Evolutionary conservation across 2,329 filamentous ascomycete genomes (phyloP).

Genomic region (Mycosphaerella sp.): DNA sequence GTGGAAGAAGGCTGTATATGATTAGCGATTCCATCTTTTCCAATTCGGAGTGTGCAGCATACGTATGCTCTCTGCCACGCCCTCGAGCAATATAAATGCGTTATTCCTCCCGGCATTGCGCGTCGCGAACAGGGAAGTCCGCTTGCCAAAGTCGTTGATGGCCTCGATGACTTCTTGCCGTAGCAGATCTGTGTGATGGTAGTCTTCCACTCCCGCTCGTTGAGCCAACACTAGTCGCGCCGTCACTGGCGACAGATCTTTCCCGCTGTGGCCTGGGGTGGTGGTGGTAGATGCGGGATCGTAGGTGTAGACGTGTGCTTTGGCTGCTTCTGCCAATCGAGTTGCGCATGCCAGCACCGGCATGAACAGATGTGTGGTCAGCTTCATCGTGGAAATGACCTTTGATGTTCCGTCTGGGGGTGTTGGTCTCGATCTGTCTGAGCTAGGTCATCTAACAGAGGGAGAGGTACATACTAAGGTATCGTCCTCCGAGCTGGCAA

Average conservation of each 20-base stretch:
- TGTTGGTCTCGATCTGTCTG: neutral
- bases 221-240: constrained; percentile 48
- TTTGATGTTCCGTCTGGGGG: constrained; percentile 1
- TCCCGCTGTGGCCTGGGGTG: constrained; percentile 1
- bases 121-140: constrained; percentile 38
- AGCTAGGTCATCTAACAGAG: neutral
- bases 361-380: constrained; percentile 36
- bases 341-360: constrained; percentile 37
- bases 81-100: constrained; percentile 28
- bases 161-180: constrained; percentile 39
- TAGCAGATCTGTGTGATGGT: constrained; percentile 39
- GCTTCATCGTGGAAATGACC: constrained; percentile 37
- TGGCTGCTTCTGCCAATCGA: constrained; percentile 24
- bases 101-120: constrained; percentile 11
- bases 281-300: constrained; percentile 23
- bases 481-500: too few relatives aligned
- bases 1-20: constrained; percentile 3
- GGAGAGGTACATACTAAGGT: too few relatives aligned
- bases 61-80: constrained; percentile 20
- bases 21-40: neutral
- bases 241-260: constrained; percentile 36
- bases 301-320: constrained; percentile 36
- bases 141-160: constrained; percentile 43
- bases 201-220: constrained; percentile 45
- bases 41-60: neutral